A percentile compares a stretch with the other conserved stretches of the same genome.
Conservation (phyloP, 2,329 filamentous ascomycete species). For the Beauveria asiatica region DNA sequence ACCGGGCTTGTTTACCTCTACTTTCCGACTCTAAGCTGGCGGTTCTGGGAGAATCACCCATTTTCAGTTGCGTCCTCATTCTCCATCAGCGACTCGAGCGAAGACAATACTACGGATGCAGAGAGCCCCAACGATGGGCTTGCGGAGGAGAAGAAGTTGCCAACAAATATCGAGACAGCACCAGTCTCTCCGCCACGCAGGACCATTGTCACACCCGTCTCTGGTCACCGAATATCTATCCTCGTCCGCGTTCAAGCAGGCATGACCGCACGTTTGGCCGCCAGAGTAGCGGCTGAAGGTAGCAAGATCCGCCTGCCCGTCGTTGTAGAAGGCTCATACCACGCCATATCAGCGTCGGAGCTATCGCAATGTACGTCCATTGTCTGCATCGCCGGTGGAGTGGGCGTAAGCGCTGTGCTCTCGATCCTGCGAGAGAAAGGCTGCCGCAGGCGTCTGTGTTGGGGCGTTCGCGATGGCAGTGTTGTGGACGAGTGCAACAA, state of each 20-base stretch:
- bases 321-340: slow-evolving; percentile 22
- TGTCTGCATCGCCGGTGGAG: slow-evolving; percentile 25
- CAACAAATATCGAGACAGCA: neutral
- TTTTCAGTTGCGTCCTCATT: slow-evolving; percentile 21
- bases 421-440: slow-evolving; percentile 16
- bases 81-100: neutral
- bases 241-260: slow-evolving; percentile 18
- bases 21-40: slow-evolving; percentile 27
- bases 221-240: slow-evolving; percentile 14
- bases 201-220: neutral
- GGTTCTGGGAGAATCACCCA: slow-evolving; percentile 29
- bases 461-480: slow-evolving; percentile 17
- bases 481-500: slow-evolving; percentile 14
- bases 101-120: neutral
- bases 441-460: slow-evolving; percentile 18
- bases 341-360: slow-evolving; percentile 15
- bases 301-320: slow-evolving; percentile 16
- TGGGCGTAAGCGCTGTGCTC: slow-evolving; percentile 24
- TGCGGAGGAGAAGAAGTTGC: neutral
- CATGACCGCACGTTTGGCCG: slow-evolving; percentile 17
- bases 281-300: slow-evolving; percentile 1
- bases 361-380: slow-evolving; percentile 19
- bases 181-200: neutral
- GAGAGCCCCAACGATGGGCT: neutral
- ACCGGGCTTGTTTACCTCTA: slow-evolving; percentile 26